These are phyloP conservation scores for Metschnikowia cubensis DNA, from an alignment of 805 yeast genomes.

Conservation along the genomic window DNA sequence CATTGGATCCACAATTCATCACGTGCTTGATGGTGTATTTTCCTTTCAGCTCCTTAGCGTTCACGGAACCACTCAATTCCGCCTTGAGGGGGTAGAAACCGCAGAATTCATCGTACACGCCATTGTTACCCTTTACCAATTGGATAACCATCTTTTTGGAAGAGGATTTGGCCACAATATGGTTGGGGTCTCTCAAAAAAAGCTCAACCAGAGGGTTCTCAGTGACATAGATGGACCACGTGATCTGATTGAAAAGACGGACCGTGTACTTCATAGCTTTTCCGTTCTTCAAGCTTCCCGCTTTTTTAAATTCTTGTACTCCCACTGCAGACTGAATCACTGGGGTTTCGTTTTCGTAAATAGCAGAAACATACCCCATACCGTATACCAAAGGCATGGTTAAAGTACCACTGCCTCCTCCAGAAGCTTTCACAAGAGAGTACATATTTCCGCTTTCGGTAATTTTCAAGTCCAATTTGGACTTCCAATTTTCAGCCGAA, in stretches of 20 bases:
- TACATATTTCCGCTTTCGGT: conserved; percentile 30
- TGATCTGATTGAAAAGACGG: conserved; percentile 49
- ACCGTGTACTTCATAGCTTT: conserved; percentile 50
- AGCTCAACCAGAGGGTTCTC: conserved; percentile 31
- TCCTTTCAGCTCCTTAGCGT: conserved; percentile 21
- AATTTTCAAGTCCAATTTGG: conserved; percentile 19
- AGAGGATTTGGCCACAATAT: conserved; percentile 25
- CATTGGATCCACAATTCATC: conserved; percentile 24
- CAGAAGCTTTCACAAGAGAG: conserved; percentile 23
- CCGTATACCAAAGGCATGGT: conserved; percentile 73
- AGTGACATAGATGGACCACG: conserved; percentile 67
- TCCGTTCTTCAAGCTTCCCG: conserved; percentile 24
- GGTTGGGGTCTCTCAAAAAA: conserved; percentile 28
- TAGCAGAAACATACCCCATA: conserved; percentile 73
- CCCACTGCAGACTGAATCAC: conserved; percentile 61
- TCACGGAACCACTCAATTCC: conserved; percentile 35
- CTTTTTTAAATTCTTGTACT: conserved; percentile 44
- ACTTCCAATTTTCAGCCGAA: conserved; percentile 26
- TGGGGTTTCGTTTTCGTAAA: conserved; percentile 24
- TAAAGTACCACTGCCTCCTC: conserved; percentile 32
- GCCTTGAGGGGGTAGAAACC: conserved; percentile 57
- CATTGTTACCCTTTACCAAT: conserved; percentile 47
- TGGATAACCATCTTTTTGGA: conserved; percentile 46
- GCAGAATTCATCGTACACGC: conserved; percentile 54
- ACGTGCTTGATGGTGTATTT: conserved; percentile 29